These are phyloP conservation scores for Penicillium robsamsonii DNA, from an alignment of 495 filamentous ascomycete species.

Conservation along the genomic window DNA sequence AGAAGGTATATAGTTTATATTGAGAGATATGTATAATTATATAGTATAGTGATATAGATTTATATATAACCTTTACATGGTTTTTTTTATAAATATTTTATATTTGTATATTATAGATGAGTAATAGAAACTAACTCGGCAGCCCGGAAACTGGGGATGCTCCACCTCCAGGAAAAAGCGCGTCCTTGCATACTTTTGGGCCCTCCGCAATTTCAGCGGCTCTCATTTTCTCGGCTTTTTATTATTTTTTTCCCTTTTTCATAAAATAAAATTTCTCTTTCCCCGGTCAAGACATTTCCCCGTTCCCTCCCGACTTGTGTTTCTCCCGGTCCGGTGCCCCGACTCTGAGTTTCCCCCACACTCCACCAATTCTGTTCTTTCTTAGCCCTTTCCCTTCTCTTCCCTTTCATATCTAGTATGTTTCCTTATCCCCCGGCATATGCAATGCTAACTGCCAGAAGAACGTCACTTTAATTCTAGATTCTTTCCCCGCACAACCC, in stretches of 20 bases:
- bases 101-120: too few relatives aligned
- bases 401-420: neutral
- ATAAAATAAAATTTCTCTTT: conserved; percentile 7
- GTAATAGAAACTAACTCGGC: conserved; percentile 8
- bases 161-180: conserved; percentile 29
- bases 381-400: conserved; percentile 6
- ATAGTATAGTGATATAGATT: neutral
- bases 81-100: too few relatives aligned
- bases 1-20: neutral
- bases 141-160: conserved; percentile 21
- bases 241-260: neutral
- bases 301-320: conserved; percentile 27
- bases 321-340: conserved; percentile 38
- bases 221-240: conserved; percentile 21
- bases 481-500: conserved; percentile 6
- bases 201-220: conserved; percentile 30
- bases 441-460: conserved; percentile 18
- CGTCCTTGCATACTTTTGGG: conserved; percentile 29
- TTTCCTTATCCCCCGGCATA: neutral
- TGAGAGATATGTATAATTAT: neutral
- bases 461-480: neutral
- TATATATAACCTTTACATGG: neutral
- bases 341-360: conserved; percentile 42
- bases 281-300: conserved; percentile 17
- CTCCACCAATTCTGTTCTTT: conserved; percentile 33